Percentiles rank a stretch among this genome's conserved stretches.
Evolutionary conservation across 352 stramenopile genomes (phyloP).

Genomic region (Phytophthora boehmeriae): DNA sequence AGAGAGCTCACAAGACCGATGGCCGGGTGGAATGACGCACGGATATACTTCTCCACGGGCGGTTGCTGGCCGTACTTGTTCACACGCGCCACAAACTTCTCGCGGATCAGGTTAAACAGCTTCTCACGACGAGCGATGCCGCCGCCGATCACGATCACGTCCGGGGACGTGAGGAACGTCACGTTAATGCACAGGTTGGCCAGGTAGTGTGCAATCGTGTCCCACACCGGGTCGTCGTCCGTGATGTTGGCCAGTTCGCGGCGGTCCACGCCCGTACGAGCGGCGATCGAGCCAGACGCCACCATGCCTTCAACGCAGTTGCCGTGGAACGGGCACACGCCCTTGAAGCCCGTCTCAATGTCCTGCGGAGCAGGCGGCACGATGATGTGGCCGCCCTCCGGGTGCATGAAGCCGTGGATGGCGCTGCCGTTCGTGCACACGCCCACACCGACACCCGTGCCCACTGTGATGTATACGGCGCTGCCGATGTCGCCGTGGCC

Average conservation of each 20-base stretch:
- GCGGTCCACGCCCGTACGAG: slow-evolving; percentile 80
- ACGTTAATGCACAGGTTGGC: slow-evolving; percentile 95
- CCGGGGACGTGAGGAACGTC: slow-evolving; percentile 90
- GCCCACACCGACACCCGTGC: slow-evolving; percentile 96
- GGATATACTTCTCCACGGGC: slow-evolving; percentile 77
- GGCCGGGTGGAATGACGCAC: slow-evolving; percentile 79
- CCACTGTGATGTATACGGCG: slow-evolving; percentile 95
- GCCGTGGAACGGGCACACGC: slow-evolving; percentile 91
- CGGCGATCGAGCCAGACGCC: slow-evolving; percentile 89
- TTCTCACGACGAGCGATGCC: slow-evolving; percentile 93
- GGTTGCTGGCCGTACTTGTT: slow-evolving; percentile 87
- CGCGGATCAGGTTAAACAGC: slow-evolving; percentile 84
- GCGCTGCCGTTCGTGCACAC: slow-evolving; percentile 91
- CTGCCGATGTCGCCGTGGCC: slow-evolving; percentile 78
- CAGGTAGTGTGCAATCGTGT: slow-evolving; percentile 95
- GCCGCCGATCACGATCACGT: slow-evolving; percentile 96
- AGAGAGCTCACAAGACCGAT: slow-evolving; percentile 87
- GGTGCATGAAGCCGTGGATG: slow-evolving; percentile 96
- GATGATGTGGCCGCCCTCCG: slow-evolving; percentile 89
- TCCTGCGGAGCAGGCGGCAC: slow-evolving; percentile 76
- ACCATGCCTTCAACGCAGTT: slow-evolving; percentile 94
- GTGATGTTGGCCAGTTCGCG: slow-evolving; percentile 71
- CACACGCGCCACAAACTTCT: slow-evolving; percentile 77
- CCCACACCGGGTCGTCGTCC: slow-evolving; percentile 92
- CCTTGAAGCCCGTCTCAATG: slow-evolving; percentile 78